A percentile compares a stretch with the other conserved stretches of the same genome.
Conservation (phyloP, 257 asterid genomes). For the Mentha longifolia region DNA sequence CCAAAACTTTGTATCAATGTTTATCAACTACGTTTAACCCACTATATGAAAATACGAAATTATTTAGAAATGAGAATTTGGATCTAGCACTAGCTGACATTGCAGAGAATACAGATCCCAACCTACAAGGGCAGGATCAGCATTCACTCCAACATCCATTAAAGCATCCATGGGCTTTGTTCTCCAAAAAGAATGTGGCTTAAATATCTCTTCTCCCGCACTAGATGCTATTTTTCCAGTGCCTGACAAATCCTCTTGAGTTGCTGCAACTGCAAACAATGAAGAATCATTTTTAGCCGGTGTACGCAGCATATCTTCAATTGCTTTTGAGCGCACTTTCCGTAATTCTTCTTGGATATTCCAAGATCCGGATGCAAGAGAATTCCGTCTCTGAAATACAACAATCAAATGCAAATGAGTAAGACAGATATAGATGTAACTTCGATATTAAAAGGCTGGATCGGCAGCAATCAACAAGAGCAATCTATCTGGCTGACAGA, state of each 20-base stretch:
- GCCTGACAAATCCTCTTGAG: conserved; percentile 34
- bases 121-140: conserved; percentile 53
- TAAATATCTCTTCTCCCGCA: conserved; percentile 37
- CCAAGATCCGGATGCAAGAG: conserved; percentile 77
- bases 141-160: conserved; percentile 45
- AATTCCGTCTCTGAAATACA: conserved; percentile 57
- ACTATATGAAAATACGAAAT: conserved; percentile 4
- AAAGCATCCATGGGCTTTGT: conserved; percentile 36
- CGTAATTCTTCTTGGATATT: conserved; percentile 85
- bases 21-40: background rate
- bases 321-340: conserved; percentile 81
- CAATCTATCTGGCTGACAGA: conserved; percentile 15
- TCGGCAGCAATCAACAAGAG: background rate
- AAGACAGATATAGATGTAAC: conserved; percentile 22
- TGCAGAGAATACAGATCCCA: conserved; percentile 30
- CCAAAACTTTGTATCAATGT: conserved; percentile 26
- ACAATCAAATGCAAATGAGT: conserved; percentile 24
- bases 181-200: conserved; percentile 36
- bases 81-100: conserved; percentile 11
- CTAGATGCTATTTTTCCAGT: conserved; percentile 33
- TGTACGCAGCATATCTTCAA: conserved; percentile 67
- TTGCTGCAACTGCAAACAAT: conserved; percentile 41
- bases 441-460: background rate
- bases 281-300: conserved; percentile 50
- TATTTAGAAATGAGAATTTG: conserved; percentile 13